phyloP scores from a whole-genome alignment of 2,329 filamentous ascomycete genomes.

The Dothideomycetidae sp. region DNA sequence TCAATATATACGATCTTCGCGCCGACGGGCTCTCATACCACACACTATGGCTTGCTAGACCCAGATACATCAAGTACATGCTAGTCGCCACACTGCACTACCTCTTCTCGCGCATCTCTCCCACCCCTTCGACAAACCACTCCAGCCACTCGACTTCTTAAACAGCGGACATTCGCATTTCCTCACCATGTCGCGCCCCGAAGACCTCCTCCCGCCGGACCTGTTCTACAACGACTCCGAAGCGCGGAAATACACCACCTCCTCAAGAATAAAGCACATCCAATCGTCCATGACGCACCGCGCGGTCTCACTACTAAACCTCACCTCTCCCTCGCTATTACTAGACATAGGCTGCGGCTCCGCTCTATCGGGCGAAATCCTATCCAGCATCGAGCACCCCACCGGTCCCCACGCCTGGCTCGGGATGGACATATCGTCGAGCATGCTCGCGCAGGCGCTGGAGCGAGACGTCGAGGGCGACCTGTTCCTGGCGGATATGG shows the following conservation, averaged over 20 bases:
- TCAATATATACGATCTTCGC: not conserved
- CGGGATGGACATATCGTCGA: slow-evolving; percentile 88
- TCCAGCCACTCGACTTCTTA: not conserved
- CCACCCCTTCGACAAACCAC: not conserved
- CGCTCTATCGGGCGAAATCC: slow-evolving; percentile 84
- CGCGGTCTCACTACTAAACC: slow-evolving; percentile 78
- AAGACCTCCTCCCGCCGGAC: slow-evolving; percentile 88
- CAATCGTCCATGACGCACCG: slow-evolving; percentile 90
- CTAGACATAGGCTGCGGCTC: slow-evolving; percentile 96
- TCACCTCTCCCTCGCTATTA: slow-evolving; percentile 67
- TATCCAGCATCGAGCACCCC: slow-evolving; percentile 53
- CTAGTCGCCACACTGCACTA: not conserved
- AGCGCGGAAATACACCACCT: slow-evolving; percentile 94
- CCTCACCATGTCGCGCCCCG: slow-evolving; percentile 79
- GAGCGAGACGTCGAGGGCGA: slow-evolving; percentile 89
- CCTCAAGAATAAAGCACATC: slow-evolving; percentile 86
- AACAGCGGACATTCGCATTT: slow-evolving; percentile 12
- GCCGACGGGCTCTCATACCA: not conserved
- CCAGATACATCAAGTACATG: not conserved
- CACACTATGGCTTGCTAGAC: not conserved
- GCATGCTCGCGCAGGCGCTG: slow-evolving; percentile 93
- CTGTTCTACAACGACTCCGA: slow-evolving; percentile 95
- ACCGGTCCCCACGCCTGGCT: slow-evolving; percentile 86
- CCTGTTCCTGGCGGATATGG: slow-evolving; percentile 85
- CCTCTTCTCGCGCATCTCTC: not conserved